phyloP scores from a whole-genome alignment of 2,329 filamentous ascomycete species.

The Fusarium nematophilum region DNA sequence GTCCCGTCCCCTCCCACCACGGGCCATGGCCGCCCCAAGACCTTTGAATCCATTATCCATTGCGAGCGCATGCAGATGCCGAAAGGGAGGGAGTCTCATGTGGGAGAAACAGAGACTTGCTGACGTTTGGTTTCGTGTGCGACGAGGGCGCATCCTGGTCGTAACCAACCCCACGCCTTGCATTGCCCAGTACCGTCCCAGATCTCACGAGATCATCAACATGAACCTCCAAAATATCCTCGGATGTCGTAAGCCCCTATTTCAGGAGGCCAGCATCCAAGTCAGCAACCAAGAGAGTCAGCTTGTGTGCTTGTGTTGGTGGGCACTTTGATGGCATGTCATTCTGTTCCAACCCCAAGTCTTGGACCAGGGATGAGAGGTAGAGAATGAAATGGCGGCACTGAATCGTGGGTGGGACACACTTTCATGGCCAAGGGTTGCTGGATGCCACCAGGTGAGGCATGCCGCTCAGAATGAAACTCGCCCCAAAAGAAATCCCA shows the following conservation, averaged over 20 bases:
- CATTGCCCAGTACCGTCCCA: constrained; percentile 16
- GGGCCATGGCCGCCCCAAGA: constrained; percentile 26
- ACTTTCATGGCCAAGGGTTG: constrained; percentile 5
- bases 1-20: constrained; percentile 17
- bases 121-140: constrained; percentile 11
- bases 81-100: constrained; percentile 17
- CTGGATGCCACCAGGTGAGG: constrained; percentile 5
- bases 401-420: constrained; percentile 35
- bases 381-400: constrained; percentile 23
- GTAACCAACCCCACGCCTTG: constrained; percentile 13
- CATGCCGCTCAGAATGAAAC: constrained; percentile 24
- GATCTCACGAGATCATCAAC: constrained; percentile 36
- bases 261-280: constrained; percentile 17
- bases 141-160: constrained; percentile 20
- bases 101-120: constrained; percentile 14
- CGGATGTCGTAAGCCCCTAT: constrained; percentile 34
- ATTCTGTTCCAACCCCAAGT: constrained; percentile 13
- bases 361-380: constrained; percentile 23
- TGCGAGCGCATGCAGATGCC: background rate
- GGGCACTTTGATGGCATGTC: constrained; percentile 11
- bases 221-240: constrained; percentile 22
- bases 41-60: constrained; percentile 22
- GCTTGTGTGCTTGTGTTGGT: constrained; percentile 31
- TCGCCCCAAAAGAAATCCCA: constrained; percentile 14
- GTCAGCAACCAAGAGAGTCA: constrained; percentile 12